phyloP scores from a whole-genome alignment of 139 green algal genomes.

The Desmodesmus armatus region DNA sequence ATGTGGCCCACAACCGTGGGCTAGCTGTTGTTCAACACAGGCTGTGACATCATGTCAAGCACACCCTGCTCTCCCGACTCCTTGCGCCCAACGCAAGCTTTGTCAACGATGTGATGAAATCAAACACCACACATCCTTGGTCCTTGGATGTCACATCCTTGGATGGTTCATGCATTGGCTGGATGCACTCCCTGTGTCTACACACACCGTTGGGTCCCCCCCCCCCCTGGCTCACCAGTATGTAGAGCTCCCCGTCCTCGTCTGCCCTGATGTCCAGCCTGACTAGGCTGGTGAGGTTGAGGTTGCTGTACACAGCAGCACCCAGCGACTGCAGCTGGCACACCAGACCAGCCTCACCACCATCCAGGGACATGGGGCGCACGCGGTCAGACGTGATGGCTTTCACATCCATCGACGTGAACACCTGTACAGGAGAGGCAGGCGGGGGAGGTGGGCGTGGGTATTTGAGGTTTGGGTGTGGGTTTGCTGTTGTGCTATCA shows the following conservation, averaged over 20 bases:
- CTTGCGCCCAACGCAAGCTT: background rate
- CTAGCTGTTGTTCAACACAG: background rate
- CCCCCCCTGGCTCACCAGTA: background rate
- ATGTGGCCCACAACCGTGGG: background rate
- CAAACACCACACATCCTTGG: background rate
- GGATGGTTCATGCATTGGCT: no score
- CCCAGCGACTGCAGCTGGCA: background rate
- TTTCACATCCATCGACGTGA: conserved; percentile 31
- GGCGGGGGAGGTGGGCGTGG: background rate
- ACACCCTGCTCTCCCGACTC: background rate
- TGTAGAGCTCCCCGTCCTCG: background rate
- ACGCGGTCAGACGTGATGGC: conserved; percentile 17
- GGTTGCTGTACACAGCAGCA: conserved; percentile 6
- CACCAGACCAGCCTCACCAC: background rate
- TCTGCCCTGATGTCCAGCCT: conserved; percentile 17
- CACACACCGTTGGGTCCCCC: no score
- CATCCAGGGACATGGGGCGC: background rate
- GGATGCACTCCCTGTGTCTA: no score
- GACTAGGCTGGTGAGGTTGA: conserved; percentile 10
- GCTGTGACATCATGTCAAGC: no score
- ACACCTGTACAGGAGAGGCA: background rate
- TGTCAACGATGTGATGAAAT: background rate
- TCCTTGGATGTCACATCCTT: no score
- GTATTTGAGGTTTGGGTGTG: no score
- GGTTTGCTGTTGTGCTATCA: no score